Base-by-base conservation (phyloP, 495 filamentous ascomycete genomes). In the Patellaria atrata region DNA sequence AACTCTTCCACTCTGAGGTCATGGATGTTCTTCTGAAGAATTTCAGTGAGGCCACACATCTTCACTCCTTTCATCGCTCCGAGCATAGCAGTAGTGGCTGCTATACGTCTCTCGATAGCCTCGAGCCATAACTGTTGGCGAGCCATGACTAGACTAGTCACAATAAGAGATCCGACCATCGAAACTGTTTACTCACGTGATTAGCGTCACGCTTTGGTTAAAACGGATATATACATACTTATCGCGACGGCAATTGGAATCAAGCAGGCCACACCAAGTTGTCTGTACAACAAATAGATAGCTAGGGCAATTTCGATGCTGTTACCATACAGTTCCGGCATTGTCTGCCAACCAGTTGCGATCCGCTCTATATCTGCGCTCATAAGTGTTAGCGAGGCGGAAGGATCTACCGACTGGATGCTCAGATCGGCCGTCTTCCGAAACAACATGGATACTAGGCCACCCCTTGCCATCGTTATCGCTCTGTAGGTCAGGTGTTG, bases 61-160 rank as follows among this genome's bases (percentile, higher is more conserved):
- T 78, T 79, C 24, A 81, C 54, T 14, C 66, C 64, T 40, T 77
- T 76, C 45, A 75, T 70, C 0, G 67, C 59, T 8, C 63, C 54
- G 3, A 79, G 47, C 56, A 71, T 65, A 0, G 61, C 44, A 4
- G 57, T 61, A 5, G 67, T 72, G 18, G 58, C 54, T 15, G 61
- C 57, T 20, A 75, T 65, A 13, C 67, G 64, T 17, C 38, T 12
- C 23, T 46, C 38, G 33, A 46, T 46, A 4, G 38, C 38, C 17
- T 38, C 35, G 17, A 67, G 61, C 67, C 67, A 75, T 44, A 50
- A 49, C 7, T 55, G 62, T 45, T 68, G 70, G 16, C 61, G 55
- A 22, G 56, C 51, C 33, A 62, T 55, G 24, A 62, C 60, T 43
- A 61, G 60, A 6, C 55, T 60, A 22, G 63, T 59, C 9, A 58